These are phyloP conservation scores for Amniculicola lignicola DNA, from an alignment of 495 filamentous ascomycete species.

Conservation along the genomic window DNA sequence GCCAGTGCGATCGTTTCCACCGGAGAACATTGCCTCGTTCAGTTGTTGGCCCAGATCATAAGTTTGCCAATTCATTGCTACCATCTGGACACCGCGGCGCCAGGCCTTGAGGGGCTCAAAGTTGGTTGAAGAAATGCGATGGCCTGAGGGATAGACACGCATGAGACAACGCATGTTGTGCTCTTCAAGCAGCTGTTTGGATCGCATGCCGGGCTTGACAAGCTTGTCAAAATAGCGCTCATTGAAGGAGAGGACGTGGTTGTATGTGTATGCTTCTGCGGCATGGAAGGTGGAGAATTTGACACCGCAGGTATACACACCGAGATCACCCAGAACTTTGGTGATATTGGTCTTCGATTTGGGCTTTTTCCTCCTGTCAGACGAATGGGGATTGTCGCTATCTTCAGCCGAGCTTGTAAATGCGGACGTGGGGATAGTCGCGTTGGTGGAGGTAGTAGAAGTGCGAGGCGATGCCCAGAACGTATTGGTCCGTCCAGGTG, in stretches of 20 bases:
- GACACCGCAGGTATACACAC: conserved; percentile 83
- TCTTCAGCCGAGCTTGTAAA: conserved; percentile 62
- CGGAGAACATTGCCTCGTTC: conserved; percentile 98
- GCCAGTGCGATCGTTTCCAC: conserved; percentile 78
- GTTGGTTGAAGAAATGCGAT: conserved; percentile 79
- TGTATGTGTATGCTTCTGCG: conserved; percentile 74
- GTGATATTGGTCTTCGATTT: conserved; percentile 84
- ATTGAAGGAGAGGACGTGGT: conserved; percentile 91
- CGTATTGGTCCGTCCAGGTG: conserved; percentile 43
- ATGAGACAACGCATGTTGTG: conserved; percentile 93
- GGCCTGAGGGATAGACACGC: conserved; percentile 83
- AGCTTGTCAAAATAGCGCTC: conserved; percentile 79
- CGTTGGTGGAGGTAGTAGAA: conserved; percentile 47
- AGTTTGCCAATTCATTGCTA: conserved; percentile 96
- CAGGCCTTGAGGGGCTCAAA: conserved; percentile 90
- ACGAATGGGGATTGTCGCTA: conserved; percentile 51
- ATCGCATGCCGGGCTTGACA: conserved; percentile 58
- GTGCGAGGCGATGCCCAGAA: conserved; percentile 49
- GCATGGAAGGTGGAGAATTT: conserved; percentile 75
- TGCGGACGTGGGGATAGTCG: conserved; percentile 51
- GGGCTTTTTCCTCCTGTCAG: conserved; percentile 53
- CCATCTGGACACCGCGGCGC: conserved; percentile 95
- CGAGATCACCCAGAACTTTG: conserved; percentile 76
- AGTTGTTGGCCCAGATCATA: conserved; percentile 92
- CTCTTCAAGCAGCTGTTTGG: conserved; percentile 69